phyloP scores from a whole-genome alignment of 129 eudicot genomes.

The Arctium minus region DNA sequence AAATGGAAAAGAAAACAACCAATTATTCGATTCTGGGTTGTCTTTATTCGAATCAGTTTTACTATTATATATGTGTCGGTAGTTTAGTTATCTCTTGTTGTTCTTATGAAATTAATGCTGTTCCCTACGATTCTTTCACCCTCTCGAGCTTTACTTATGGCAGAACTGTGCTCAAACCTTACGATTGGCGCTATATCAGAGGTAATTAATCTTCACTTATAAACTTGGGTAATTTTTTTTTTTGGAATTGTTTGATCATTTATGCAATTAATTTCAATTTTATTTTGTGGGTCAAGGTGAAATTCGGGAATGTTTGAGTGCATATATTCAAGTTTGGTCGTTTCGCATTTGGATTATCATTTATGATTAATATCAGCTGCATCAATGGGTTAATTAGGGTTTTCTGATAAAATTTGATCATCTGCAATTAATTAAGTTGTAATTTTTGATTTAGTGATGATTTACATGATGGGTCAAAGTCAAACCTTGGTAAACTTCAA shows the following conservation, averaged over 20 bases:
- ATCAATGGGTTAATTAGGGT: neutral
- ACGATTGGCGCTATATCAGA: slow-evolving; percentile 87
- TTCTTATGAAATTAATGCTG: slow-evolving; percentile 28
- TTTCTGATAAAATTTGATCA: neutral
- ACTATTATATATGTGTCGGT: slow-evolving; percentile 12
- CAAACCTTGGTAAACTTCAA: neutral
- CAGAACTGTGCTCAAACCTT: slow-evolving; percentile 72
- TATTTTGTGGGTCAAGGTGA: neutral
- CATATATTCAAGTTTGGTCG: neutral
- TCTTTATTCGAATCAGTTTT: slow-evolving; percentile 37
- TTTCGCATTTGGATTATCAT: slow-evolving; percentile 8
- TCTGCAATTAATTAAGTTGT: slow-evolving; percentile 13
- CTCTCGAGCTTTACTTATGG: slow-evolving; percentile 77
- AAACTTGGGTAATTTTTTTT: neutral
- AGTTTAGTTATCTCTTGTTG: slow-evolving; percentile 2
- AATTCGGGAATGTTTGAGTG: neutral
- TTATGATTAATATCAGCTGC: neutral
- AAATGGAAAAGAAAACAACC: slow-evolving; percentile 25
- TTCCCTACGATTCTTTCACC: slow-evolving; percentile 45
- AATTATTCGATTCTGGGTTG: slow-evolving; percentile 37
- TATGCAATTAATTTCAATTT: neutral
- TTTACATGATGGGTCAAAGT: slow-evolving; percentile 16
- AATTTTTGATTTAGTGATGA: neutral
- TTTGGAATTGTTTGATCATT: neutral
- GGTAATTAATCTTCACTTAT: slow-evolving; percentile 40